Base-by-base conservation (phyloP, 768 basidiomycete species). In the Termitomyces sp. region DNA sequence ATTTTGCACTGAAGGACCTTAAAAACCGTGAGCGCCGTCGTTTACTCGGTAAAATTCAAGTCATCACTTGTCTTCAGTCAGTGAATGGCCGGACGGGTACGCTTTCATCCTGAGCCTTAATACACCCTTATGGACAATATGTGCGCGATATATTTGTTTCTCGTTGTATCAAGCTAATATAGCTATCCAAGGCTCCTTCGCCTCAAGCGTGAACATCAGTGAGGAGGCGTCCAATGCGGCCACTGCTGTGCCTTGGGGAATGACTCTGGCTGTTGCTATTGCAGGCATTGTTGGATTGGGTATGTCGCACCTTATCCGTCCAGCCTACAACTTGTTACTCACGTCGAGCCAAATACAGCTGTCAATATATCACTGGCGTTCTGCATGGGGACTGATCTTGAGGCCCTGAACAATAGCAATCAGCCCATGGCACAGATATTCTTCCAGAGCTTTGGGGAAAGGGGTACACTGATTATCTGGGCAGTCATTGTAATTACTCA, bases 171-270 rank as follows among this genome's bases (percentile, higher is more conserved):
- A 20, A 56, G 17, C 8, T 43, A 45, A 56, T 14, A n/a, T 56
- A 34, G 32, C 10, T 9, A 54, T 8, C 9, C 4, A 31, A 54
- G 55, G 55, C n/a, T 56, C 55, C 7, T 79, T 79, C 48, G 86
- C 88, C 68, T 81, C 82, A 0, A 79, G 78, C 56, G 83, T 89
- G 0, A 87, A 90, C 65, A 87, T 90, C 58, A 86, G 85, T 57
- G 88, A 89, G 65, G 88, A 89, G 68, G 86, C 86, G 0, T 78
- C 82, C 0, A 91, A 92, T 64, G 89, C 90, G 1, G 81, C 84
- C 6, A 79, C 76, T 0, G 87, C 86, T 17, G 86, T 90, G 4
- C 90, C 89, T 2, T 87, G 83, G 82, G 87, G 86, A 7, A 89
- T 91, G 46, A 80, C 83, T 34, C 66, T 72, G 58, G 82, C 89